Base-by-base conservation (phyloP, 495 filamentous ascomycete genomes). In the Emericellopsis terricola region DNA sequence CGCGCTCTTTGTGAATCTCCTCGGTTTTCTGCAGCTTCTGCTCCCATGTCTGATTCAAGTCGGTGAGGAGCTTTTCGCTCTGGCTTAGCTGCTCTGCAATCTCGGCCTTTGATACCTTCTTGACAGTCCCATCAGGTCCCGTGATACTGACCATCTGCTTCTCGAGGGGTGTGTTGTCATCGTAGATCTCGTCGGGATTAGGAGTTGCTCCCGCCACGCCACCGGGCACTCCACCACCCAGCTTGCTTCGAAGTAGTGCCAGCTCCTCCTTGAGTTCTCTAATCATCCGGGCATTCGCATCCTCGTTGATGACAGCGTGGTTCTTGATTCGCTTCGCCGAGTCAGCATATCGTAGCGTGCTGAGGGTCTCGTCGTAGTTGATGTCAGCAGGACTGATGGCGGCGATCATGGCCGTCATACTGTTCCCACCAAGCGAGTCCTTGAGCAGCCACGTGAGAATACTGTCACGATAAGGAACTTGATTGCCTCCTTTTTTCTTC, bases 241-340 rank as follows among this genome's bases (percentile, higher is more conserved):
- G 67, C 48, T 96, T 96, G 42, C 80, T 77, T 43, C 89, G 67
- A 19, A 99, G 61, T 34, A 89, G 65, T 3, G 82, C 71, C 39
- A 99, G 55, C 46, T 99, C 89, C 49, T 99, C 89, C 52, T 96
- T 99, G 37, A 99, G 59, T 46, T 99, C 89, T 45, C 89, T 69
- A 38, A 99, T 96, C 89, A 99, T 99, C 38, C 87, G 75, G 40
- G 89, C 89, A 50, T 99, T 99, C 28, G 89, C 84, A 59, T 96
- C 89, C 50, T 99, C 89, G 60, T 99, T 99, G 51, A 99, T 80
- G 18, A 99, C 91, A 24, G 89, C 89, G 52, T 99, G 91, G 58
- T 99, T 96, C 81, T 96, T 96, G 64, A 99, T 99, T 43, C 89
- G 72, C 57, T 99, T 99, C 15, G 89, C 89, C 5, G 83, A 93